phyloP scores from a whole-genome alignment of 768 basidiomycete species.

The Cyclocybe aegerita region DNA sequence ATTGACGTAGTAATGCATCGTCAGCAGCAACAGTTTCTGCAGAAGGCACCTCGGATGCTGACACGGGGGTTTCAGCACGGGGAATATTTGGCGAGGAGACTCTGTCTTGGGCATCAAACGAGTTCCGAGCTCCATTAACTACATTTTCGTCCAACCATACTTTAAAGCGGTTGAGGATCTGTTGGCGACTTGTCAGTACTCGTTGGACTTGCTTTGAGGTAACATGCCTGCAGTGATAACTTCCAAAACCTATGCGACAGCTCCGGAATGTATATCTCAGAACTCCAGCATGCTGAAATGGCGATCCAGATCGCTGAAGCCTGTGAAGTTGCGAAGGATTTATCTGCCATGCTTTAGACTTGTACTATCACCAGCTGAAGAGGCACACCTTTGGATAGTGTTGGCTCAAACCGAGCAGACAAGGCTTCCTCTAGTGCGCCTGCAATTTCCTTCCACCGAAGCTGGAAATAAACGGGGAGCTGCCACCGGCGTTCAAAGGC shows the following conservation, averaged over 20 bases:
- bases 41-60: constrained; percentile 45
- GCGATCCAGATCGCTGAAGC: constrained; percentile 70
- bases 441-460: constrained; percentile 95
- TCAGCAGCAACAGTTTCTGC: constrained; percentile 60
- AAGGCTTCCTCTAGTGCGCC: constrained; percentile 71
- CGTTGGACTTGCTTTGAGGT: background rate
- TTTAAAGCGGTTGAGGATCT: constrained; percentile 82
- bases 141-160: constrained; percentile 71
- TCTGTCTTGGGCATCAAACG: too few species aligned
- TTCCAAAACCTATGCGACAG: constrained; percentile 88
- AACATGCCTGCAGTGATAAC: constrained; percentile 79
- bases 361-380: background rate
- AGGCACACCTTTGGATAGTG: constrained; percentile 38
- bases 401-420: constrained; percentile 39
- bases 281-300: constrained; percentile 81
- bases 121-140: constrained; percentile 21
- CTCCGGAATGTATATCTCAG: constrained; percentile 82
- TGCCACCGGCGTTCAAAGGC: constrained; percentile 91
- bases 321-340: constrained; percentile 39
- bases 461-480: constrained; percentile 93
- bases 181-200: background rate
- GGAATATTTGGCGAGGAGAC: constrained; percentile 26
- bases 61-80: constrained; percentile 54
- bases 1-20: constrained; percentile 64
- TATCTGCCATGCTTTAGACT: constrained; percentile 13